Conservation (phyloP, 441 rosid species). For the California macrophylla region DNA sequence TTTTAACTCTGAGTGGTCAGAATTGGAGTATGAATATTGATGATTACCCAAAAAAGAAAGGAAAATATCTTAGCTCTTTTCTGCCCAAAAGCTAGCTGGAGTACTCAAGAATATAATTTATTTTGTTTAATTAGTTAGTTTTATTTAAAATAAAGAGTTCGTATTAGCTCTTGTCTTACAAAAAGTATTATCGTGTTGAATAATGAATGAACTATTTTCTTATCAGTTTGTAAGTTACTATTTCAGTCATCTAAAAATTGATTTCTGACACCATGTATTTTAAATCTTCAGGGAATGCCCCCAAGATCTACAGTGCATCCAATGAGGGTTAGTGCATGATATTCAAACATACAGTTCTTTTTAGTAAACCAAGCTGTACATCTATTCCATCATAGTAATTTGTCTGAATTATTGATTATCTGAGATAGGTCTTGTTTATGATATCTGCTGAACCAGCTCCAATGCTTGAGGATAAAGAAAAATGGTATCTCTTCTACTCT, state of each 20-base stretch:
- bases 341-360: constrained; percentile 20
- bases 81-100: background rate
- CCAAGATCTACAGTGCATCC: constrained; percentile 98
- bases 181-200: background rate
- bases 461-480: constrained; percentile 99
- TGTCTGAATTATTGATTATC: constrained; percentile 21
- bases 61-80: background rate
- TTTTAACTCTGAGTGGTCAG: background rate
- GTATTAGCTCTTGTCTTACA: background rate
- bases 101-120: background rate
- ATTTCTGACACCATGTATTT: constrained; percentile 4
- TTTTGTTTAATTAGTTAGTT: constrained; percentile 1
- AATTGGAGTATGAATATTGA: background rate
- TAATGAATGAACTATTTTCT: background rate
- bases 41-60: background rate
- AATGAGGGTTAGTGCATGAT: constrained; percentile 78
- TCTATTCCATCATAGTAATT: background rate
- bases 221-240: background rate
- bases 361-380: constrained; percentile 9
- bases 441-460: constrained; percentile 97
- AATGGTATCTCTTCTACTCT: constrained; percentile 55
- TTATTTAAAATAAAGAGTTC: background rate
- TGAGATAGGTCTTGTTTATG: constrained; percentile 88
- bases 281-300: constrained; percentile 73
- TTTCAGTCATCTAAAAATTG: background rate